Evolutionary conservation across 129 eudicot species (phyloP), one percentile per base, ranked within the genome.

Genomic region (Glebionis coronaria): DNA sequence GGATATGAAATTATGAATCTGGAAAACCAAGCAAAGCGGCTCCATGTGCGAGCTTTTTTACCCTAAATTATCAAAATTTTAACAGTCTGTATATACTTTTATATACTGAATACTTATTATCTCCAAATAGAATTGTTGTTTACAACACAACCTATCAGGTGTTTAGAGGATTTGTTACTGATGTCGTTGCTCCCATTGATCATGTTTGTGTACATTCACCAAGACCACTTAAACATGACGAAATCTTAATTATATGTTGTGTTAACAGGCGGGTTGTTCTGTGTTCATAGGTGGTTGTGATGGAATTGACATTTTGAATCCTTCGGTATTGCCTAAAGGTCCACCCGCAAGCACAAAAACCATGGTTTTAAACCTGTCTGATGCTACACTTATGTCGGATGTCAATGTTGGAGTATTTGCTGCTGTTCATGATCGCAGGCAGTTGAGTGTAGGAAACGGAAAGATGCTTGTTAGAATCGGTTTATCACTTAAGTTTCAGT

Each of bases 1-100:
- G 91, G 89, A 62, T 88, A 28, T 78, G n/a, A n/a, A n/a, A n/a
- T n/a, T n/a, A n/a, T n/a, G 98, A 92, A 74, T 84, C 83, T 58
- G 98, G 98, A 69, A 83, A 84, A 86, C 96, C 98, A 71, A 92
- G 98, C 80, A 95, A 96, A 53, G 88, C 86, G 98, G 96, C 98
- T 61, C 98, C 98, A 4, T 92, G 97, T 51, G 98, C 98, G 20
- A 86, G 97, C 95, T 89, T 65, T 19, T 77, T 78, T 19, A 44
- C 51, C 27, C 23, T 7, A 5, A 6, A n/a, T 12, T 13, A 2
- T 59, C 5, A 13, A 52, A 3, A 29, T 28, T 44, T n/a, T 35
- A 23, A 70, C 65, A 19, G 28, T 20, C 67, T 49, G 12, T 18
- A 50, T 40, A 14, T 31, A 42, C 10, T 64, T 20, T 44, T 7